phyloP scores from a whole-genome alignment of 371 early-diverging fungal genomes.

The Mortierella sp. region DNA sequence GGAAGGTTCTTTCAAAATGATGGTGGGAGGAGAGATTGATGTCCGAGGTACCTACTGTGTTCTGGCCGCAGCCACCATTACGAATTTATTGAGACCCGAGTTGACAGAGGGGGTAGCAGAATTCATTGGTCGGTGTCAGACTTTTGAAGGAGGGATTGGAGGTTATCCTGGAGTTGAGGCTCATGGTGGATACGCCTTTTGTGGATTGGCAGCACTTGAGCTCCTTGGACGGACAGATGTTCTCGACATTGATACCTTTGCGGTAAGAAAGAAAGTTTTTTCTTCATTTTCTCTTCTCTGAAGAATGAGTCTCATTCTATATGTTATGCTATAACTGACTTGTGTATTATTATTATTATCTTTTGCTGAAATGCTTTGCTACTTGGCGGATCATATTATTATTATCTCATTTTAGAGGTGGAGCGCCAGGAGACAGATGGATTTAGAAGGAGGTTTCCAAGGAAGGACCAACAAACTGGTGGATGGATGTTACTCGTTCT shows the following conservation, averaged over 20 bases:
- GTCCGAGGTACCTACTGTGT: constrained; percentile 95
- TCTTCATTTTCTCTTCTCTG: neutral
- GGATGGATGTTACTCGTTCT: constrained; percentile 98
- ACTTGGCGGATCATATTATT: neutral
- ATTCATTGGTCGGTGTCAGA: constrained; percentile 87
- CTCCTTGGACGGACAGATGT: constrained; percentile 72
- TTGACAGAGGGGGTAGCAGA: constrained; percentile 74
- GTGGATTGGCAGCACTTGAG: constrained; percentile 91
- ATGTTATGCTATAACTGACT: too few species aligned
- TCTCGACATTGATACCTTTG: constrained; percentile 70
- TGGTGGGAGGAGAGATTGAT: constrained; percentile 94
- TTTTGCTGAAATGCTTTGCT: too few species aligned
- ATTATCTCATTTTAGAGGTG: constrained; percentile 63
- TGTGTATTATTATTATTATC: too few species aligned
- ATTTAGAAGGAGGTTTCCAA: constrained; percentile 94
- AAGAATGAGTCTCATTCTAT: too few species aligned
- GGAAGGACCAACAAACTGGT: constrained; percentile 98
- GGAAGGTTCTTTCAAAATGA: constrained; percentile 94
- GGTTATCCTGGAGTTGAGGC: constrained; percentile 92
- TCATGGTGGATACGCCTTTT: constrained; percentile 97
- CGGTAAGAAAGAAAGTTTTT: constrained; percentile 54
- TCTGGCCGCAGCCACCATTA: constrained; percentile 79
- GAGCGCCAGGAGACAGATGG: constrained; percentile 86
- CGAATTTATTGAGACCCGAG: constrained; percentile 84
- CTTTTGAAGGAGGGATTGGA: constrained; percentile 96